Evolutionary conservation across 495 filamentous ascomycete species (phyloP).

Genomic region (Astrocystis sublimbata): DNA sequence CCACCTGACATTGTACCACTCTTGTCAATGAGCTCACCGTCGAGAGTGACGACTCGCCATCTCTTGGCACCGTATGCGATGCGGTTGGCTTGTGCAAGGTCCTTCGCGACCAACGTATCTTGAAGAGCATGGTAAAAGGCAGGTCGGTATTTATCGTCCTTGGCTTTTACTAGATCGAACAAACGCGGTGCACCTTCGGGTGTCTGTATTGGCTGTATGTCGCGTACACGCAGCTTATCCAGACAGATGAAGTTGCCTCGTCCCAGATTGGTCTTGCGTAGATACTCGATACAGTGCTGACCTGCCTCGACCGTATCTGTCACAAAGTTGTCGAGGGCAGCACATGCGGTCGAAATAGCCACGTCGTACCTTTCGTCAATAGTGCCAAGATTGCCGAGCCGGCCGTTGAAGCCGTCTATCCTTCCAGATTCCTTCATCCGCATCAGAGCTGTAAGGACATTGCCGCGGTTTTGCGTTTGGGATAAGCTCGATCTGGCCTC

Average conservation of each 20-base stretch:
- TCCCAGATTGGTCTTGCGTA: constrained; percentile 96
- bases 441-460: constrained; percentile 88
- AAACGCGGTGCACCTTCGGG: constrained; percentile 89
- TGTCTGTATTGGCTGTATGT: constrained; percentile 76
- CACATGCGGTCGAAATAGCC: constrained; percentile 94
- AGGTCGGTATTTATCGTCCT: constrained; percentile 81
- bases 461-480: constrained; percentile 86
- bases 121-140: constrained; percentile 93
- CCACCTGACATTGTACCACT: constrained; percentile 98
- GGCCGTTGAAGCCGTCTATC: constrained; percentile 94
- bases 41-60: constrained; percentile 94
- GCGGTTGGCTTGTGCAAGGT: constrained; percentile 89
- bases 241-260: constrained; percentile 95
- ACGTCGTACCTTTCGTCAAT: constrained; percentile 95
- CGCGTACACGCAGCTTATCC: constrained; percentile 75
- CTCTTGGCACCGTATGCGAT: constrained; percentile 91
- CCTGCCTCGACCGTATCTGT: constrained; percentile 93
- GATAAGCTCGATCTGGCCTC: constrained; percentile 89
- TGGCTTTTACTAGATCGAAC: constrained; percentile 89
- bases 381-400: constrained; percentile 91
- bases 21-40: constrained; percentile 93
- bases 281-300: constrained; percentile 95
- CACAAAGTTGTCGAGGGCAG: constrained; percentile 88
- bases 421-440: constrained; percentile 93
- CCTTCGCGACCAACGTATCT: constrained; percentile 90